Evolutionary conservation across 768 basidiomycete species (phyloP).

Genomic region (Agrocybe pediades): DNA sequence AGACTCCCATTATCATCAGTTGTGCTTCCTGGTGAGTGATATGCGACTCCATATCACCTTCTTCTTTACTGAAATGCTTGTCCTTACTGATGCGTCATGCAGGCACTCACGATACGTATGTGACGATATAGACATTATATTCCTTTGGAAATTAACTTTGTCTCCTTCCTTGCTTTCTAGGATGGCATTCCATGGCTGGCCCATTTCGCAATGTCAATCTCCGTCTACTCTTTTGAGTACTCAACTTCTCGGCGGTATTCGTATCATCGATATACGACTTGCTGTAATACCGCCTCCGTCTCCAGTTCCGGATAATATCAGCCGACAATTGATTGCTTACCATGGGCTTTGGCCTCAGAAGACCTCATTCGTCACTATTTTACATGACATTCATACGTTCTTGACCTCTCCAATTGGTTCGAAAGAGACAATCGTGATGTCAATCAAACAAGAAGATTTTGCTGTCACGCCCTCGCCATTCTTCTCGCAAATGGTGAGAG

Average conservation of each 20-base stretch:
- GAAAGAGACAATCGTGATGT: constrained; percentile 81
- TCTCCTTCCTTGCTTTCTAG: constrained; percentile 30
- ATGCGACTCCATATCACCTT: constrained; percentile 11
- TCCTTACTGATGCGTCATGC: constrained; percentile 3
- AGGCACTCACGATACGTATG: constrained; percentile 76
- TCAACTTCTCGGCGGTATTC: constrained; percentile 79
- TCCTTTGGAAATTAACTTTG: not conserved
- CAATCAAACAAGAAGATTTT: constrained; percentile 87
- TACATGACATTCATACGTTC: constrained; percentile 62
- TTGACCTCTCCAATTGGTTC: constrained; percentile 56
- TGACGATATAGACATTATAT: constrained; percentile 7
- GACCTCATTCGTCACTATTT: constrained; percentile 66
- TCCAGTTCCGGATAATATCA: constrained; percentile 8
- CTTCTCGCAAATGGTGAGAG: constrained; percentile 68
- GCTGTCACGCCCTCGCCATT: constrained; percentile 34
- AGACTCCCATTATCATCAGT: constrained; percentile 67
- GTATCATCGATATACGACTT: constrained; percentile 81
- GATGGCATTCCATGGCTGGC: constrained; percentile 86
- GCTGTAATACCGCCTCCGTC: constrained; percentile 47
- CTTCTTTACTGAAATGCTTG: not conserved
- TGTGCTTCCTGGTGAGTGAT: constrained; percentile 69
- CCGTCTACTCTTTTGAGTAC: constrained; percentile 55
- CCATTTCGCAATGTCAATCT: constrained; percentile 85
- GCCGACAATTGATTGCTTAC: constrained; percentile 64
- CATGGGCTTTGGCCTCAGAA: constrained; percentile 77